Conservation (phyloP, 495 filamentous ascomycete genomes). For the Thermothielavioides terrestris region DNA sequence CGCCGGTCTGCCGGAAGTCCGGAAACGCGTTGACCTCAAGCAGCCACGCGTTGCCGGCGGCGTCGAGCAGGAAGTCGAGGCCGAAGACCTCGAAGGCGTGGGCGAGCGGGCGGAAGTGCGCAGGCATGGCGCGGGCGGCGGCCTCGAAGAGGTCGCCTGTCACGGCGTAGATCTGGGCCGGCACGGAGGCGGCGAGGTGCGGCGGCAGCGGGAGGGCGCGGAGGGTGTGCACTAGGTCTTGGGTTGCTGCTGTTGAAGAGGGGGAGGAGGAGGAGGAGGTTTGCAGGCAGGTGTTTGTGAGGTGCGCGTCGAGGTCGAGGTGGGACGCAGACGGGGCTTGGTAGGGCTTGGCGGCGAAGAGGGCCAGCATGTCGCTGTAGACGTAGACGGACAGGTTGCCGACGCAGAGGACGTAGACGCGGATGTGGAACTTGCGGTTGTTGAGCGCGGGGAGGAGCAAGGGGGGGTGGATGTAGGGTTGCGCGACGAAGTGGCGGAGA, state of each 20-base stretch:
- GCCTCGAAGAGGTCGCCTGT: conserved; percentile 76
- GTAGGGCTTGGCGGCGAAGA: conserved; percentile 75
- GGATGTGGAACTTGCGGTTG: conserved; percentile 87
- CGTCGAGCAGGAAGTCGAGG: conserved; percentile 80
- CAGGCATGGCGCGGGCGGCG: conserved; percentile 67
- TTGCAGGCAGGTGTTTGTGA: conserved; percentile 98
- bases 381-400: conserved; percentile 76
- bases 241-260: background rate
- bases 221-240: conserved; percentile 53
- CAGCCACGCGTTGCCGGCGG: conserved; percentile 53
- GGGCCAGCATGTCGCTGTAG: conserved; percentile 80
- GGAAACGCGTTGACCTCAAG: conserved; percentile 96
- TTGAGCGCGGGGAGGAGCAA: conserved; percentile 57
- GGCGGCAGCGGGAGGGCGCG: conserved; percentile 48
- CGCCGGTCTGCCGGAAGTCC: conserved; percentile 87
- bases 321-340: no score
- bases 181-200: conserved; percentile 39
- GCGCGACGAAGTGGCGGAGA: conserved; percentile 89
- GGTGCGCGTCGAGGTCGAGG: conserved; percentile 59
- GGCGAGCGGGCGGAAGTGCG: conserved; percentile 84
- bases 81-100: conserved; percentile 91
- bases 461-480: conserved; percentile 90
- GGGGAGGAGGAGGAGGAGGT: conserved; percentile 18
- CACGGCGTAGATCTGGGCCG: conserved; percentile 60
- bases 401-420: conserved; percentile 76